These are phyloP conservation scores for Umbelopsis ramanniana DNA, from an alignment of 192 early-diverging fungal species.

Conservation along the genomic window DNA sequence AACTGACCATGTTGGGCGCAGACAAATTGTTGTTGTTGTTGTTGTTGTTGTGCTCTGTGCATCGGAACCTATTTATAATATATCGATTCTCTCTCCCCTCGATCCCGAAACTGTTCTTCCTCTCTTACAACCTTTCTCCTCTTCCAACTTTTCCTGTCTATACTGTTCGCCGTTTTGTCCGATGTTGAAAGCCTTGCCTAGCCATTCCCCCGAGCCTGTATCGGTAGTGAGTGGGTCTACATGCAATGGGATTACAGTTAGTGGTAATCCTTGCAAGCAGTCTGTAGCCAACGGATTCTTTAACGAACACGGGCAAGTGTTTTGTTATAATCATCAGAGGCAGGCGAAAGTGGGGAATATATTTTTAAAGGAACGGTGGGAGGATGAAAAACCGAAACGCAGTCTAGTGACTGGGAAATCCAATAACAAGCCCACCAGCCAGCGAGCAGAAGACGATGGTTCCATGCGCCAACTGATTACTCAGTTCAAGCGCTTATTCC, in stretches of 20 bases:
- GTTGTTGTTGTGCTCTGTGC: not conserved
- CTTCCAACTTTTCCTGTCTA: not conserved
- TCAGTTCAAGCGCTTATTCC: slow-evolving; percentile 15
- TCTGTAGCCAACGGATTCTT: not conserved
- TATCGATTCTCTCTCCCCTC: not conserved
- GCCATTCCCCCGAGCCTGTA: not conserved
- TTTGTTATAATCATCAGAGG: slow-evolving; percentile 16
- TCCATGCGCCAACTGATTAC: slow-evolving; percentile 19
- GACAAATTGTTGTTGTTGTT: not conserved
- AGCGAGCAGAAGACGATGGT: not conserved
- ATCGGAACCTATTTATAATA: not conserved
- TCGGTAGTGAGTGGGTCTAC: not conserved
- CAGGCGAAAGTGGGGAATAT: not conserved
- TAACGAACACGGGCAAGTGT: not conserved
- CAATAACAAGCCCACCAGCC: not conserved
- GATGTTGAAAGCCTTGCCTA: not conserved
- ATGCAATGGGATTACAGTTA: slow-evolving; percentile 2
- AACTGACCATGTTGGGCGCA: not conserved
- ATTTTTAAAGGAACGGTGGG: slow-evolving; percentile 18
- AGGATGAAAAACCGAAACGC: not conserved
- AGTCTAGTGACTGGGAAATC: slow-evolving; percentile 11
- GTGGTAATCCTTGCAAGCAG: slow-evolving; percentile 1
- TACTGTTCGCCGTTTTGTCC: not conserved
- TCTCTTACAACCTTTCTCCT: not conserved
- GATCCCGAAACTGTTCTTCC: too few relatives aligned